phyloP scores from a whole-genome alignment of 192 early-diverging fungal genomes.

The Piromyces sp. region DNA sequence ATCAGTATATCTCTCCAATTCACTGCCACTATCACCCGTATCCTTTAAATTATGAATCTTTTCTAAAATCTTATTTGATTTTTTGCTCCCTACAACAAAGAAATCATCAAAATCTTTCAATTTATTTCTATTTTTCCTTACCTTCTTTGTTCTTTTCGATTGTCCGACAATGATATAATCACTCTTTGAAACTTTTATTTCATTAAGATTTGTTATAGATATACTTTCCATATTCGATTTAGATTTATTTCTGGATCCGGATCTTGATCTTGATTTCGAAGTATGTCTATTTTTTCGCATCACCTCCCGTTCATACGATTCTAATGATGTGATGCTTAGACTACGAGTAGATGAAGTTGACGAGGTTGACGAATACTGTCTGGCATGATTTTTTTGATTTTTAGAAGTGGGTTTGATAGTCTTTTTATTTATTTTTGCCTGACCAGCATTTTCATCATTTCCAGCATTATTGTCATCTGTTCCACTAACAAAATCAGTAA shows the following conservation, averaged over 20 bases:
- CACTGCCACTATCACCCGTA: not conserved
- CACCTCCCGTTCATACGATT: not conserved
- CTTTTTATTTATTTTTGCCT: not conserved
- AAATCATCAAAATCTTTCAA: not conserved
- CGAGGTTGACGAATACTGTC: not conserved
- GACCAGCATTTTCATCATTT: not conserved
- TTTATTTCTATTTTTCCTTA: not conserved
- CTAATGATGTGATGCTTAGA: not conserved
- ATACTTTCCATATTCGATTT: not conserved
- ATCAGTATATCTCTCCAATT: not conserved
- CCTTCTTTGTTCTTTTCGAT: not conserved
- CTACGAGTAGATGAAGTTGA: not conserved
- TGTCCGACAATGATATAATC: not conserved
- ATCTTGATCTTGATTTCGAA: not conserved
- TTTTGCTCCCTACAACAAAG: not conserved
- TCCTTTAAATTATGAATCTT: not conserved
- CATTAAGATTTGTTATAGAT: not conserved
- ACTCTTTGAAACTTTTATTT: not conserved
- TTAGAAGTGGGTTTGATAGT: not conserved
- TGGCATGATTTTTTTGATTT: not conserved
- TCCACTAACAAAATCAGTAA: not conserved
- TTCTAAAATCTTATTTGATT: not conserved
- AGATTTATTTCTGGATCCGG: not conserved
- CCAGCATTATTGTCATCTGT: not conserved
- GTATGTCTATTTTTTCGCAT: not conserved